Evolutionary conservation across 371 early-diverging fungal species (phyloP).

Genomic region (Nosema granulosis): DNA sequence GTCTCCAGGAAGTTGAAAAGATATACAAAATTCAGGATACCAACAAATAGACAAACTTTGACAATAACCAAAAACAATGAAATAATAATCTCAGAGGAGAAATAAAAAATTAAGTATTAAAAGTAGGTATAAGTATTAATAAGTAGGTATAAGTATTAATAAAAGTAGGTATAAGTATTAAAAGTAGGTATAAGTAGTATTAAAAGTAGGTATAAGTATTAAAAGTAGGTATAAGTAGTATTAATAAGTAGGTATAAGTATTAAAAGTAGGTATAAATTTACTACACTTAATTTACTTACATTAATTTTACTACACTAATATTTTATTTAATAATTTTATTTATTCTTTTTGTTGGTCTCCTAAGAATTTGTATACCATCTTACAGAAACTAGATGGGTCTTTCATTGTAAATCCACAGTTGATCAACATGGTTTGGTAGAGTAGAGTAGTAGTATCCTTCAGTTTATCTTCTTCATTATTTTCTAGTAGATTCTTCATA

Average conservation of each 20-base stretch:
- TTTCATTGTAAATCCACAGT: slow-evolving; percentile 42
- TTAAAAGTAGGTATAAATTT: too few relatives aligned
- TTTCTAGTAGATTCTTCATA: slow-evolving; percentile 31
- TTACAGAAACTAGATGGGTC: slow-evolving; percentile 16
- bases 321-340: background rate
- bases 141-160: too few relatives aligned
- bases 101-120: too few relatives aligned
- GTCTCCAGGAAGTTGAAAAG: slow-evolving; percentile 2
- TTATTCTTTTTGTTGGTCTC: background rate
- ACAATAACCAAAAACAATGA: background rate
- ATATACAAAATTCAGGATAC: slow-evolving; percentile 10
- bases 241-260: too few relatives aligned
- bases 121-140: too few relatives aligned
- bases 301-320: too few relatives aligned
- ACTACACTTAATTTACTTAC: too few relatives aligned
- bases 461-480: slow-evolving; percentile 18
- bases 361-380: slow-evolving; percentile 18
- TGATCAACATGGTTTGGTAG: slow-evolving; percentile 31
- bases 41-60: background rate
- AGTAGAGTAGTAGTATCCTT: slow-evolving; percentile 15
- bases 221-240: too few relatives aligned
- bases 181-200: too few relatives aligned
- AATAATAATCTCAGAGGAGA: too few relatives aligned
- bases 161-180: too few relatives aligned
- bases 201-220: too few relatives aligned